Evolutionary conservation across 441 rosid species (phyloP).

Genomic region (Viola pubescens): DNA sequence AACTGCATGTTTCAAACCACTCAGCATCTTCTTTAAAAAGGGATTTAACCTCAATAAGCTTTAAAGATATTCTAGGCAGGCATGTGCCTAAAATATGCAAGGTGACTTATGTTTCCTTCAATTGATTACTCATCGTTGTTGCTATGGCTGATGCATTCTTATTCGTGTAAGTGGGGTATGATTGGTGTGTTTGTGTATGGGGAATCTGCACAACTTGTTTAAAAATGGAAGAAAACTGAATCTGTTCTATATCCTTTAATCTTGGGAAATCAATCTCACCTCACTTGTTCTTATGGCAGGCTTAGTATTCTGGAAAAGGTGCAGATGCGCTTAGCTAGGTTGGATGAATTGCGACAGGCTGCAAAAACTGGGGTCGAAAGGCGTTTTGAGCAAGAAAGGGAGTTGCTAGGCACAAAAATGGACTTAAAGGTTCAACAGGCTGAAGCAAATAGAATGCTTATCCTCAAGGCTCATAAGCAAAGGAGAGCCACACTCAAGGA

Average conservation of each 20-base stretch:
- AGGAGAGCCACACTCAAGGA: conserved; percentile 68
- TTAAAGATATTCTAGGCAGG: background rate
- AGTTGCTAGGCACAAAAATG: conserved; percentile 79
- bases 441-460: conserved; percentile 83
- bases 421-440: conserved; percentile 80
- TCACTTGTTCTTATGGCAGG: no score
- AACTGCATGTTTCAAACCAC: no score
- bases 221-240: no score
- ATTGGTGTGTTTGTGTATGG: background rate
- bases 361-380: conserved; percentile 75
- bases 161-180: no score
- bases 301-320: conserved; percentile 57
- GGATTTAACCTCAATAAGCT: background rate
- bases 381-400: conserved; percentile 71
- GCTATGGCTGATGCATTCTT: no score
- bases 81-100: background rate
- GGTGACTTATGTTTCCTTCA: background rate
- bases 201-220: background rate
- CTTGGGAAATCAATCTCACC: no score
- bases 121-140: background rate
- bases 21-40: no score
- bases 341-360: conserved; percentile 91
- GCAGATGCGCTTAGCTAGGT: conserved; percentile 69
- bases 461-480: conserved; percentile 70
- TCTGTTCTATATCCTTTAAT: no score